Evolutionary conservation across 2,329 filamentous ascomycete species (phyloP), one percentile per base, ranked within the genome.

Genomic region (Xylaria polymorpha): DNA sequence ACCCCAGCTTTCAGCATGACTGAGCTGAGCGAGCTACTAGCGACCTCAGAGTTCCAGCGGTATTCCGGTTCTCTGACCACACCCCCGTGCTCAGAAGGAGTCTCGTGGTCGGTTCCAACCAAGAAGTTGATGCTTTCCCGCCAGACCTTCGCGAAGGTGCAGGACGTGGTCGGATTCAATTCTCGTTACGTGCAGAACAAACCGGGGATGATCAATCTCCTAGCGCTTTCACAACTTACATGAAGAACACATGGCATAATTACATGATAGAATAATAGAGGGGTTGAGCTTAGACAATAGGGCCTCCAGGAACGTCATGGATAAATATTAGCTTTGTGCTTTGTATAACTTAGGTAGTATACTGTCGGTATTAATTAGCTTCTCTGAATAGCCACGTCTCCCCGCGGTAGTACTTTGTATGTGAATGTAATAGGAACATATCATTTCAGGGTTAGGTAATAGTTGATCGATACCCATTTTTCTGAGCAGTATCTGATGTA

Each of bases 31-130:
- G 71, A 77, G 44, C 71, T 79, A 37, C 72, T 84, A 35, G 77
- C 75, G 55, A 74, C 77, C 4, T 80, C 80, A 56, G 76, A 71
- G 51, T 81, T 85, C 74, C 81, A 84, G 70, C 77, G 78, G 73
- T 83, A 86, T 76, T 75, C 79, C 2, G 84, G 84, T 32, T 85
- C 83, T 4, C 79, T 86, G 43, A 86, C 84, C 14, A 85, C 84
- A 9, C 84, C 84, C 22, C 84, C 84, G 2, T 86, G 84, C 78
- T 78, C 77, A 15, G 84, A 86, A 74, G 81, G 80, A 25, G 83
- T 86, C 37, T 76, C 76, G 68, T 86, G 84, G 84, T 80, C 84
- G 62, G 83, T 86, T 8, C 79, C 82, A n/a, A 82, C 83, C 4
- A 76, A 82, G 64, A 80, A 80, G 59, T 79, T 85, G 39, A 67